Evolutionary conservation across 2,329 filamentous ascomycete genomes (phyloP).

Genomic region (Colletotrichum incanum): DNA sequence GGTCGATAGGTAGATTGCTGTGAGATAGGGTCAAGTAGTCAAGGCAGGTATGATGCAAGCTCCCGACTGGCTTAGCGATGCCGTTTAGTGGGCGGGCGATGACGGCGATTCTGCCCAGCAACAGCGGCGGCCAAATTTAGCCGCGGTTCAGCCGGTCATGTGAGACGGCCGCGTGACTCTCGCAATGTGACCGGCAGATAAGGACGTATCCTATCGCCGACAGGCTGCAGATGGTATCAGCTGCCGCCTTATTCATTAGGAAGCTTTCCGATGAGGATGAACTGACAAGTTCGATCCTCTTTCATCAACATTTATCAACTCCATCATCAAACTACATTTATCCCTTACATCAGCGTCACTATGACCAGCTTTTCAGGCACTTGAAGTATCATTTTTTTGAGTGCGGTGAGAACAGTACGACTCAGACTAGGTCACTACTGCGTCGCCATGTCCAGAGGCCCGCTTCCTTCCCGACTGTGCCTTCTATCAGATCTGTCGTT

Average conservation of each 20-base stretch:
- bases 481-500: conserved; percentile 74
- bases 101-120: conserved; percentile 39
- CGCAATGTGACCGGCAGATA: conserved; percentile 4
- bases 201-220: conserved; percentile 16
- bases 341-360: background rate
- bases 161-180: conserved; percentile 34
- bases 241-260: background rate
- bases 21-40: conserved; percentile 32
- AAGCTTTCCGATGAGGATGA: background rate
- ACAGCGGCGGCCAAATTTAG: conserved; percentile 24
- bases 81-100: conserved; percentile 42
- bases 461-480: conserved; percentile 75
- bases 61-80: conserved; percentile 41
- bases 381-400: background rate
- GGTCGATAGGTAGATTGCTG: conserved; percentile 35
- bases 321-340: background rate
- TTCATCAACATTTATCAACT: background rate
- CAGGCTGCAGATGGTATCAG: background rate
- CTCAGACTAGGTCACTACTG: background rate
- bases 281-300: background rate
- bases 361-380: background rate
- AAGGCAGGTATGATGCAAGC: conserved; percentile 40
- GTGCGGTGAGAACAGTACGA: background rate
- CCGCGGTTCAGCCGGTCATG: conserved; percentile 39
- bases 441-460: conserved; percentile 67